Conservation (phyloP, 1,139 yeast genomes). For the Nakaseomyces glabratus region DNA sequence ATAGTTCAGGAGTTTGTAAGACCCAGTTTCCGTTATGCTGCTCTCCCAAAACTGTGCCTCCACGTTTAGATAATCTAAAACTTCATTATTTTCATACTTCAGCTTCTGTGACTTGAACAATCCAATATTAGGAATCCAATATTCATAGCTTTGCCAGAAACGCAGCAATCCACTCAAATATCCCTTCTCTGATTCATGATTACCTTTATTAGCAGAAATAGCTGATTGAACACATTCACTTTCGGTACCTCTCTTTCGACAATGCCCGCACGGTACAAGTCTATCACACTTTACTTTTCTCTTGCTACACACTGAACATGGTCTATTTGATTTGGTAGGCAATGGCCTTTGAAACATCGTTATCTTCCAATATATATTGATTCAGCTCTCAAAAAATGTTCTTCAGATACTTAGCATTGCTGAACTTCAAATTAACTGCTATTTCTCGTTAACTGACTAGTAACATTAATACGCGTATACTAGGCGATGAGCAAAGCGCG, state of each 20-base stretch:
- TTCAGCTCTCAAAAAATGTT: no score
- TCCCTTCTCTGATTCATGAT: constrained; percentile 4
- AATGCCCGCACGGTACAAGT: constrained; percentile 28
- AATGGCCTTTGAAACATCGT: constrained; percentile 6
- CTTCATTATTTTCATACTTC: not conserved
- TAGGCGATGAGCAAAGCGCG: no score
- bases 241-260: constrained; percentile 26
- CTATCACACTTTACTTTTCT: constrained; percentile 31
- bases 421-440: no score
- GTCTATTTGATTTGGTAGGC: constrained; percentile 12
- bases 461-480: no score
- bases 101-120: constrained; percentile 15
- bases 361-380: no score
- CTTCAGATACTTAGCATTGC: no score
- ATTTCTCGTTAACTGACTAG: no score
- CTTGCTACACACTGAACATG: constrained; percentile 23
- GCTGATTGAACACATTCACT: constrained; percentile 19
- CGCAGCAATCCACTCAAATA: constrained; percentile 14
- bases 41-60: constrained; percentile 1
- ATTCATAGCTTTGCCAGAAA: constrained; percentile 27
- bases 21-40: constrained; percentile 12
- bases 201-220: constrained; percentile 5
- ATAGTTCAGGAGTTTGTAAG: constrained; percentile 24
- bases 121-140: constrained; percentile 25
- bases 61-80: not conserved